Evolutionary conservation across 1,284 basidiomycete genomes (phyloP).

Genomic region (Stereum hirsutum): DNA sequence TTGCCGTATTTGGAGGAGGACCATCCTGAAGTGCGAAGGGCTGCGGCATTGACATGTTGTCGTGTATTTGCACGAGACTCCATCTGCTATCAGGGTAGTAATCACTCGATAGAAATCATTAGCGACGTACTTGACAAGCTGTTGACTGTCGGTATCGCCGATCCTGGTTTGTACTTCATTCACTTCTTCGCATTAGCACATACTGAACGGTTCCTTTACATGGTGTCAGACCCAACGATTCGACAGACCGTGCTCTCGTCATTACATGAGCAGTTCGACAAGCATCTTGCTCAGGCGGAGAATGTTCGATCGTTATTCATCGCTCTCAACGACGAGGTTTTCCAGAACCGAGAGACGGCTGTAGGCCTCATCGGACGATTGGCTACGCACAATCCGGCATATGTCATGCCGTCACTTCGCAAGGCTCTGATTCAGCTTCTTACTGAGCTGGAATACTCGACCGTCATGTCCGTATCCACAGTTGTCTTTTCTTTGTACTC

Average conservation of each 20-base stretch:
- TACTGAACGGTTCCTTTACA: not conserved
- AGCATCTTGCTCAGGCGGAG: slow-evolving; percentile 97
- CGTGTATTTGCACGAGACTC: slow-evolving; percentile 91
- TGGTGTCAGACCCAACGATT: slow-evolving; percentile 62
- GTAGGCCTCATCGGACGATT: slow-evolving; percentile 91
- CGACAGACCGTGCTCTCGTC: slow-evolving; percentile 84
- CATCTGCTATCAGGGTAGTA: slow-evolving; percentile 94
- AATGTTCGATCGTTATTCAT: slow-evolving; percentile 97
- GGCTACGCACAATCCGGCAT: slow-evolving; percentile 94
- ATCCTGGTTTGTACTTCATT: slow-evolving; percentile 57
- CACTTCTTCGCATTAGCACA: not conserved
- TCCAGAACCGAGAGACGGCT: slow-evolving; percentile 88
- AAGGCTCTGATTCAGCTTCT: slow-evolving; percentile 96
- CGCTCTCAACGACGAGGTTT: slow-evolving; percentile 95
- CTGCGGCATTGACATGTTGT: slow-evolving; percentile 91
- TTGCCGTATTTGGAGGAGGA: slow-evolving; percentile 95
- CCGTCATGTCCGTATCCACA: slow-evolving; percentile 57
- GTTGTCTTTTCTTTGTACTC: not conserved
- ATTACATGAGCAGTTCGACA: slow-evolving; percentile 92
- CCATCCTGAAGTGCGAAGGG: slow-evolving; percentile 79
- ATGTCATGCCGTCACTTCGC: slow-evolving; percentile 96
- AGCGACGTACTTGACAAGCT: slow-evolving; percentile 98
- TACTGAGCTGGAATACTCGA: slow-evolving; percentile 96
- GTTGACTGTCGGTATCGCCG: slow-evolving; percentile 93
- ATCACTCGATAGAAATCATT: slow-evolving; percentile 95